A percentile compares a stretch with the other conserved stretches of the same genome.
These are phyloP conservation scores for Cladorrhinum sp. DNA, from an alignment of 2,329 filamentous ascomycete genomes.

Conservation along the genomic window DNA sequence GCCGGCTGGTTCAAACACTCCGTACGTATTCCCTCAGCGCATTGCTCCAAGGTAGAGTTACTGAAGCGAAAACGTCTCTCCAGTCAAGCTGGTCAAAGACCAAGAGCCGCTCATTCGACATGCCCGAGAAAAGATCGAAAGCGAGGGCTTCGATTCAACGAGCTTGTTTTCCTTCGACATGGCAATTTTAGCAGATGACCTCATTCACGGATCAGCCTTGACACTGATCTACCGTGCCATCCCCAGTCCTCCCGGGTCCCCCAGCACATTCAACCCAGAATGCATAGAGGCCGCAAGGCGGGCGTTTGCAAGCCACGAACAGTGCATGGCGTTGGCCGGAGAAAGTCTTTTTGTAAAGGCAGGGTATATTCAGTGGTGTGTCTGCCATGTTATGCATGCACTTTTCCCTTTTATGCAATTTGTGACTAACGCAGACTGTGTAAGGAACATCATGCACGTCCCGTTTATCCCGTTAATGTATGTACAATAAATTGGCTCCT, in stretches of 20 bases:
- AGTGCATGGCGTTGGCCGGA: constrained; percentile 44
- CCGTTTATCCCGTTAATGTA: constrained; percentile 57
- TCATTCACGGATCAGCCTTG: constrained; percentile 46
- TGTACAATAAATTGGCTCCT: constrained; percentile 37
- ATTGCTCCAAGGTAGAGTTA: background rate
- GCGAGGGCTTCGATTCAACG: constrained; percentile 32
- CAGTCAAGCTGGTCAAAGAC: constrained; percentile 31
- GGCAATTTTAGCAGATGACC: constrained; percentile 46
- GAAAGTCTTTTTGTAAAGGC: constrained; percentile 41
- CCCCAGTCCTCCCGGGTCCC: constrained; percentile 42
- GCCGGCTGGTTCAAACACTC: constrained; percentile 33
- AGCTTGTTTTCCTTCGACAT: constrained; percentile 41
- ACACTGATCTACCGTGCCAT: constrained; percentile 53
- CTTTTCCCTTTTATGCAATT: background rate
- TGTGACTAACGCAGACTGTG: background rate
- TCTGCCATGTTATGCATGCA: background rate
- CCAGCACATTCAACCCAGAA: constrained; percentile 43
- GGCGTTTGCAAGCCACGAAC: constrained; percentile 45
- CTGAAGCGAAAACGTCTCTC: constrained; percentile 21
- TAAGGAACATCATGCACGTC: constrained; percentile 52
- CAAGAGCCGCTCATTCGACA: constrained; percentile 16
- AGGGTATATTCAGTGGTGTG: constrained; percentile 53
- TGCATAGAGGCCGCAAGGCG: constrained; percentile 50
- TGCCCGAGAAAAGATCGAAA: constrained; percentile 14
- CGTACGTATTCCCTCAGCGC: constrained; percentile 4